A percentile compares a stretch with the other conserved stretches of the same genome.
Evolutionary conservation across 106 monocot genomes (phyloP).

Genomic region (Acorus gramineus): DNA sequence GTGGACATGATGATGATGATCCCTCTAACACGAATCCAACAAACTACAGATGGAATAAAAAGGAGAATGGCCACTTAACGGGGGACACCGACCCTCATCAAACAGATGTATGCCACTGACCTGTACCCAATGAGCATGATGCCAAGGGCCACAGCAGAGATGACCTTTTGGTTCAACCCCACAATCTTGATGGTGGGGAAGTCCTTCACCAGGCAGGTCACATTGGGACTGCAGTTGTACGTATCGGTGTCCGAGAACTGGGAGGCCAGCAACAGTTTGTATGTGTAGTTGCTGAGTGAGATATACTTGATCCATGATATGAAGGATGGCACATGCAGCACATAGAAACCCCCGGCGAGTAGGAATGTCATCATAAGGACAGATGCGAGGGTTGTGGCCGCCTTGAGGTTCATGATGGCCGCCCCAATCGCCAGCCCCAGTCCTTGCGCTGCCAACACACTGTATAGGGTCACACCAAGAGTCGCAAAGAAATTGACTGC

Average conservation of each 20-base stretch:
- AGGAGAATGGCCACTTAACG: not conserved
- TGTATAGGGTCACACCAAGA: slow-evolving; percentile 11
- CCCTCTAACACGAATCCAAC: too few relatives aligned
- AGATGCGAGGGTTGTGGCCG: slow-evolving; percentile 28
- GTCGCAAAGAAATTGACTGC: slow-evolving; percentile 19
- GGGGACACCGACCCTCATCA: slow-evolving; percentile 17
- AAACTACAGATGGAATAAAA: too few relatives aligned
- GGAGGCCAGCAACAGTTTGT: slow-evolving; percentile 25
- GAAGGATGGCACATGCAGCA: slow-evolving; percentile 40
- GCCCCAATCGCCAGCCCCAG: slow-evolving; percentile 45
- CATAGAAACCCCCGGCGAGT: slow-evolving; percentile 52
- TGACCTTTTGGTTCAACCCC: slow-evolving; percentile 3
- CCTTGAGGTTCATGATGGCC: slow-evolving; percentile 36
- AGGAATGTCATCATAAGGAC: slow-evolving; percentile 51
- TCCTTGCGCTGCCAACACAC: slow-evolving; percentile 36
- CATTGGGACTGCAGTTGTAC: slow-evolving; percentile 8
- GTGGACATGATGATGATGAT: too few relatives aligned
- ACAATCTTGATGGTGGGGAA: slow-evolving; percentile 11
- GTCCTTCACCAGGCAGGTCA: slow-evolving; percentile 12
- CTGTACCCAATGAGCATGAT: slow-evolving; percentile 20
- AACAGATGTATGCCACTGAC: slow-evolving; percentile 16
- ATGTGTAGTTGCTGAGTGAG: slow-evolving; percentile 34
- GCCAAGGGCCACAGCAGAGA: slow-evolving; percentile 3
- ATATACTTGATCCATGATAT: slow-evolving; percentile 51
- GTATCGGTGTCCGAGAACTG: slow-evolving; percentile 27